Evolutionary conservation across 2,329 filamentous ascomycete species (phyloP), one percentile per base, ranked within the genome.

Genomic region (Epichloe aotearoae): DNA sequence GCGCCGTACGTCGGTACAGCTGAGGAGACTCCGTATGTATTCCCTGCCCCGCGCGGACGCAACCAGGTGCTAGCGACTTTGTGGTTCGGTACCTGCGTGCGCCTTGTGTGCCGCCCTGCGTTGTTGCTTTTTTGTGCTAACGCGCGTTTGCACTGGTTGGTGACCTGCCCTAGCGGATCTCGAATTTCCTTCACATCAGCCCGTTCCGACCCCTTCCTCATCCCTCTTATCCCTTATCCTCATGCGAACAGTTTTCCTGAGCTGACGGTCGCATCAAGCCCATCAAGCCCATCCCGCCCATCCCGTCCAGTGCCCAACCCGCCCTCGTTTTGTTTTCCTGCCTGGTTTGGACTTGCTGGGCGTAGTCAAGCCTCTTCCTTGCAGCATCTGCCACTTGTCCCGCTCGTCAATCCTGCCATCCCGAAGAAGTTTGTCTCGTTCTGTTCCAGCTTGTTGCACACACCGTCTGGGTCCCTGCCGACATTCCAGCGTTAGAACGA

Each of bases 1-100:
- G 23, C 1, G 1, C 20, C 20, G 20, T 23, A 5, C 20, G 20
- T 23, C 20, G 4, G 1, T 5, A 23, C 20, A 23, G 23, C 23
- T 23, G 6, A 26, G 23, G 23, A 26, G 23, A 26, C 23, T 26
- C 23, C 2, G 23, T 2, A 26, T 6, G 23, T 23, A 23, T 23
- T 23, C 23, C 23, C 23, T 23, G 23, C 23, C 36, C 36, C 36
- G 36, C 14, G 14, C 36, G 36, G 2, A n/a, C 36, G 14, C 15
- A 37, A n/a, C 36, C 12, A 38, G 26, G 26, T 30, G 26, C 26
- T 7, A 38, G 36, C 36, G 14, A 38, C 36, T n/a, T n/a, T 14
- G 36, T 38, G 37, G 6, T 11, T 44, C 47, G 47, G 47, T 49
- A 49, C 47, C 40, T 49, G 47, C 47, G 40, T 44, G 47, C 47